Evolutionary conservation across 2,329 filamentous ascomycete species (phyloP).

Genomic region (Cladosporium velox): DNA sequence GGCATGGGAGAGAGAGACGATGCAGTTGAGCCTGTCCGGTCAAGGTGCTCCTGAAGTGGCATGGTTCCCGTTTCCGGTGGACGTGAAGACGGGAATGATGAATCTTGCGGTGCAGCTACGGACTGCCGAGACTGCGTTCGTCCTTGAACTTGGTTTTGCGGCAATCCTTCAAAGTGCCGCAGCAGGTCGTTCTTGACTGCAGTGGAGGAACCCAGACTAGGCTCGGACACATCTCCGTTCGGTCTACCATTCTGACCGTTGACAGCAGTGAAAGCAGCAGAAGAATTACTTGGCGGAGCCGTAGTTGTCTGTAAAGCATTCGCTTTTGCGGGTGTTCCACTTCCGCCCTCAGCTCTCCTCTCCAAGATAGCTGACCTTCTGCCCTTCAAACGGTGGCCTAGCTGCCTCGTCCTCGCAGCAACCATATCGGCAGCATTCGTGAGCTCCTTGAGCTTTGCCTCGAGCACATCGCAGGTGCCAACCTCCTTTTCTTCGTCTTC

Average conservation of each 20-base stretch:
- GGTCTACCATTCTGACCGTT: conserved; percentile 45
- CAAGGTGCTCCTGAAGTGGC: conserved; percentile 7
- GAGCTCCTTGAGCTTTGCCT: conserved; percentile 73
- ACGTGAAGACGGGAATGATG: not conserved
- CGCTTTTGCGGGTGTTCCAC: conserved; percentile 40
- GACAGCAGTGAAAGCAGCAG: conserved; percentile 58
- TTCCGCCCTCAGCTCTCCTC: conserved; percentile 53
- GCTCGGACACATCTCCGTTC: conserved; percentile 44
- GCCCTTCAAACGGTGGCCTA: conserved; percentile 78
- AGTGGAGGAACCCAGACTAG: conserved; percentile 47
- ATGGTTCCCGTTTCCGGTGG: not conserved
- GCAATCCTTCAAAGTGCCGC: conserved; percentile 63
- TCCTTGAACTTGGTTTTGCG: conserved; percentile 48
- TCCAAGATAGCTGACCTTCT: conserved; percentile 72
- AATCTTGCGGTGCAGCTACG: conserved; percentile 1
- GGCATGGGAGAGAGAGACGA: conserved; percentile 36
- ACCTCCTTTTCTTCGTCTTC: conserved; percentile 87
- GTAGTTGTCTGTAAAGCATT: conserved; percentile 35
- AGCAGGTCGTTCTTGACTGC: conserved; percentile 61
- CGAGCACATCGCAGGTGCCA: conserved; percentile 79
- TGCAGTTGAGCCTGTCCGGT: conserved; percentile 15
- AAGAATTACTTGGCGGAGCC: conserved; percentile 31
- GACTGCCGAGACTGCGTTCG: conserved; percentile 18
- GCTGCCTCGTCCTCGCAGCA: conserved; percentile 70
- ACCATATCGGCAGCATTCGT: conserved; percentile 77